phyloP scores from a whole-genome alignment of 331 rosid species.

The Dryas integrifolia region DNA sequence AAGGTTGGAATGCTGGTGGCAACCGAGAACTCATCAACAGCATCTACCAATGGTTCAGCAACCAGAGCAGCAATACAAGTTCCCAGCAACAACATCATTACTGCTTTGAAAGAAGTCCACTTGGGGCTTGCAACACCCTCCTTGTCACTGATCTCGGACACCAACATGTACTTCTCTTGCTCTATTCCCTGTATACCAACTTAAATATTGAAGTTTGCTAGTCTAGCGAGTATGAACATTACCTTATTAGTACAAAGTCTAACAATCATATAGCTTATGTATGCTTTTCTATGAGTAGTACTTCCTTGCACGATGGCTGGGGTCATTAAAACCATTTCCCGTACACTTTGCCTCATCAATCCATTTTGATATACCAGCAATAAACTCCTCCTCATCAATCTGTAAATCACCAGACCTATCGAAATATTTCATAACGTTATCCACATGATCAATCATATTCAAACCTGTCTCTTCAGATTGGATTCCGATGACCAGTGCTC shows the following conservation, averaged over 20 bases:
- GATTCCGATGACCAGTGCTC: constrained; percentile 64
- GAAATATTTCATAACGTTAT: constrained; percentile 47
- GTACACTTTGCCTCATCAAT: constrained; percentile 35
- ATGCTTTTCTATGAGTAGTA: constrained; percentile 3
- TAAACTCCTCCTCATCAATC: constrained; percentile 47
- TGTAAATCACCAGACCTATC: constrained; percentile 42
- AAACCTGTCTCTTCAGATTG: constrained; percentile 54
- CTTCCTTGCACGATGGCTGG: constrained; percentile 49
- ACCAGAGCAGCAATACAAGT: constrained; percentile 62
- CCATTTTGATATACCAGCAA: constrained; percentile 53
- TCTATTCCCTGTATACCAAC: constrained; percentile 55
- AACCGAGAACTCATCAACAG: constrained; percentile 70
- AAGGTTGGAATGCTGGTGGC: constrained; percentile 86
- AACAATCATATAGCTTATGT: constrained; percentile 14
- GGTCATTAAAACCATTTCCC: constrained; percentile 35
- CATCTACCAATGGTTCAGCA: constrained; percentile 87
- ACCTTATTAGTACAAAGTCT: constrained; percentile 23
- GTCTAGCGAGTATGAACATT: too few species aligned
- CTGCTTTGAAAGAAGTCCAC: constrained; percentile 53
- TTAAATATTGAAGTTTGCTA: too few species aligned
- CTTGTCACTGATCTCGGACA: constrained; percentile 43
- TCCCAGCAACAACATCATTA: constrained; percentile 55
- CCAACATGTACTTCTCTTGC: constrained; percentile 61
- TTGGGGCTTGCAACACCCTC: constrained; percentile 39
- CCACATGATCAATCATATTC: constrained; percentile 49